Evolutionary conservation across 1,284 basidiomycete species (phyloP).

Genomic region (Puccinia hordei): DNA sequence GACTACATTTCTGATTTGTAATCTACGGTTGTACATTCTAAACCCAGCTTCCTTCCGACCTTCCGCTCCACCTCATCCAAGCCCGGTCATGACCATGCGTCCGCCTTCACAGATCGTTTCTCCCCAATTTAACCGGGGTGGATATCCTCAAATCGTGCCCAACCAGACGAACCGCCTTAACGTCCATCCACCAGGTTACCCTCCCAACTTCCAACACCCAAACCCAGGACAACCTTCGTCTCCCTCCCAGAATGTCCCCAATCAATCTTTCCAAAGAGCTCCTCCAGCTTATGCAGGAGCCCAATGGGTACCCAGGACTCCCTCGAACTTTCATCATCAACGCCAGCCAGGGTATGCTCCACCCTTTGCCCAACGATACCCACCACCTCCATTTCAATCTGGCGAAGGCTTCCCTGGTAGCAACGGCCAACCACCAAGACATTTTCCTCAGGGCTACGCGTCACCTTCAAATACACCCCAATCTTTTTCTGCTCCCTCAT

Average conservation of each 20-base stretch:
- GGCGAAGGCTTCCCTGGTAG: conserved; percentile 1
- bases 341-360: background rate
- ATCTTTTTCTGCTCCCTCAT: background rate
- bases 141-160: background rate
- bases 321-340: background rate
- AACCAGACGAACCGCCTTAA: background rate
- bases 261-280: background rate
- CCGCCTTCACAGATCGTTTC: background rate
- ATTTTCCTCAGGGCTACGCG: conserved; percentile 1
- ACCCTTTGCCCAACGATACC: background rate
- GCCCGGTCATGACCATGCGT: background rate
- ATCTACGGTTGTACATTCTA: background rate
- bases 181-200: background rate
- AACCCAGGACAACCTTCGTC: conserved; percentile 9
- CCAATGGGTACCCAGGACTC: background rate
- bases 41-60: background rate
- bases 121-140: background rate
- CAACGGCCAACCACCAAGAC: background rate
- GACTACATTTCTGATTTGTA: background rate
- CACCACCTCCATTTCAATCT: background rate
- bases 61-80: conserved; percentile 5
- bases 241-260: background rate
- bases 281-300: background rate
- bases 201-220: conserved; percentile 4
- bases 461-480: background rate